phyloP scores from a whole-genome alignment of 1,284 basidiomycete genomes.

The Microbotryum intermedium region DNA sequence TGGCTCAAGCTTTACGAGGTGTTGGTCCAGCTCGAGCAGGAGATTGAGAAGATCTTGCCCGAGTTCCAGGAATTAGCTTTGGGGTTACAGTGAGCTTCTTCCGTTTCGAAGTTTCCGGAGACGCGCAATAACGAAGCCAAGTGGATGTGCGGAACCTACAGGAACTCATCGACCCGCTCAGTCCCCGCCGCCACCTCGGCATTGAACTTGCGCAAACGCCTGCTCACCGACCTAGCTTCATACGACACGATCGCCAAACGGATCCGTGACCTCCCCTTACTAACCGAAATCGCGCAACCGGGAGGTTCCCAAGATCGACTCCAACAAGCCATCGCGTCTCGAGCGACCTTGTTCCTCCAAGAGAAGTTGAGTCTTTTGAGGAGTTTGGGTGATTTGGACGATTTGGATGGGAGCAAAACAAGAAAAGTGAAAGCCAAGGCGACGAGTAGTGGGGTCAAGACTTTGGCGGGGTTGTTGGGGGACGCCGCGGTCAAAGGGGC shows the following conservation, averaged over 20 bases:
- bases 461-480: slow-evolving; percentile 16
- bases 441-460: slow-evolving; percentile 7
- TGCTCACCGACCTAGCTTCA: slow-evolving; percentile 35
- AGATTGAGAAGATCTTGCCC: slow-evolving; percentile 59
- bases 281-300: slow-evolving; percentile 41
- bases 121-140: no score
- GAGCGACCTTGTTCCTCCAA: slow-evolving; percentile 73
- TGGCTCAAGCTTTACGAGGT: slow-evolving; percentile 47
- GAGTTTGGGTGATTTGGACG: slow-evolving; percentile 38
- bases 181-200: slow-evolving; percentile 5
- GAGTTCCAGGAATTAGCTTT: slow-evolving; percentile 61
- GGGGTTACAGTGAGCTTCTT: slow-evolving; percentile 47
- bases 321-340: slow-evolving; percentile 66
- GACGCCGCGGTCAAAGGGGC: slow-evolving; percentile 3
- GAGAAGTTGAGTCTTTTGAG: slow-evolving; percentile 79
- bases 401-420: slow-evolving; percentile 2
- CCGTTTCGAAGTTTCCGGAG: neutral
- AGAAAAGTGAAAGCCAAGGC: slow-evolving; percentile 9
- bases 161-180: neutral
- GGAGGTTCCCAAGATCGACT: slow-evolving; percentile 73
- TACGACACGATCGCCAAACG: slow-evolving; percentile 84
- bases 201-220: slow-evolving; percentile 25
- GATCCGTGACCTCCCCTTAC: slow-evolving; percentile 57
- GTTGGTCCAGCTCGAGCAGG: slow-evolving; percentile 66
- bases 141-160: no score